Conservation (phyloP, 1,139 yeast genomes). For the Saccharomyces uvarum region DNA sequence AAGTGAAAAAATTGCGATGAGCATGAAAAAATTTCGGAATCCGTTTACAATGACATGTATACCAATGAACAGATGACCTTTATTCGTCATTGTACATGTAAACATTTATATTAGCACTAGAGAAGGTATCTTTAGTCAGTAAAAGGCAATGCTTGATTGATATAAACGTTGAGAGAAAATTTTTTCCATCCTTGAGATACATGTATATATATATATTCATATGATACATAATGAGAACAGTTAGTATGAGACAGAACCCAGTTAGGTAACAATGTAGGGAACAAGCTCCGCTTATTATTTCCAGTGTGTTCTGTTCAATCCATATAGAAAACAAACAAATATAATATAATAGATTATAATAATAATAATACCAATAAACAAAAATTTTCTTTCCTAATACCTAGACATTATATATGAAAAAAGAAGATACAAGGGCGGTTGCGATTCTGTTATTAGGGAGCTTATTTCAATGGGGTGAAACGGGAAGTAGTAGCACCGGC, state of each 20-base stretch:
- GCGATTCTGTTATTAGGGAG: conserved; percentile 1
- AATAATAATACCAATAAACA: conserved; percentile 1
- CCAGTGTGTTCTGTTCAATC: not conserved
- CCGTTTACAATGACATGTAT: not conserved
- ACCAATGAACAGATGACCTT: not conserved
- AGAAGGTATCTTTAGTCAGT: not conserved
- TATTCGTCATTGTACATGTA: not conserved
- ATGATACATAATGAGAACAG: not conserved
- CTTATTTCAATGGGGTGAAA: conserved; percentile 62
- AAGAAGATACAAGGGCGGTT: conserved; percentile 1
- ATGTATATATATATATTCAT: not conserved
- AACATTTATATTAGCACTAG: not conserved
- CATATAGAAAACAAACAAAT: not conserved
- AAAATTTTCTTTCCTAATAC: not conserved
- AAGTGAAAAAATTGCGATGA: conserved; percentile 11
- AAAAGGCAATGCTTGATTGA: not conserved
- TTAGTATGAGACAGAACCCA: not conserved
- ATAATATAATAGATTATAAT: conserved; percentile 3
- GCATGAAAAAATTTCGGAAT: conserved; percentile 3
- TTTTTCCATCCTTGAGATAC: not conserved
- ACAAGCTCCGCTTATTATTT: not conserved
- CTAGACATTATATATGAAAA: conserved; percentile 1
- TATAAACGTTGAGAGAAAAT: not conserved
- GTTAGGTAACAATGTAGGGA: not conserved
- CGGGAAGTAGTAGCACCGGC: conserved; percentile 91